A percentile compares a stretch with the other conserved stretches of the same genome.
Conservation (phyloP, 108 stramenopile genomes). For the Cylindrotheca closterium region DNA sequence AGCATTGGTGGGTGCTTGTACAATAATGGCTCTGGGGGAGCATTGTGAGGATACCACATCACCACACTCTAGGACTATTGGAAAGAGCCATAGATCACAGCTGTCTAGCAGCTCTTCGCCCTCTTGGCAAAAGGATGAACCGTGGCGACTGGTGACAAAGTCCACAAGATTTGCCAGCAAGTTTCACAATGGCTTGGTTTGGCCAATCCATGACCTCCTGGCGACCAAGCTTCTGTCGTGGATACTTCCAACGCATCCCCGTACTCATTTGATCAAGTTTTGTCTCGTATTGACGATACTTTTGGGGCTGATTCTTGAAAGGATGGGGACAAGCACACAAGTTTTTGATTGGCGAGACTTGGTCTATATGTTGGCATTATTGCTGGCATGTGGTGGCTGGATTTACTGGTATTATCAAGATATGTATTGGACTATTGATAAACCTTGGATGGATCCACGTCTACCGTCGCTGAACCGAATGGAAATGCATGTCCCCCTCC, state of each 20-base stretch:
- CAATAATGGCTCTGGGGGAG: too few species aligned
- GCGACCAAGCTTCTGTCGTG: slow-evolving; percentile 29
- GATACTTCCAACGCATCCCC: slow-evolving; percentile 34
- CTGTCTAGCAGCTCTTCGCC: too few species aligned
- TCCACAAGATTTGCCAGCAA: too few species aligned
- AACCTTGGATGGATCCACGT: slow-evolving; percentile 63
- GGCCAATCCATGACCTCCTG: slow-evolving; percentile 33
- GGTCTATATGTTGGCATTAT: background rate
- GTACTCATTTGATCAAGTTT: slow-evolving; percentile 31
- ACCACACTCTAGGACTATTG: too few species aligned
- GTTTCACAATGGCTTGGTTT: too few species aligned
- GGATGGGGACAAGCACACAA: background rate
- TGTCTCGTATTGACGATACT: slow-evolving; percentile 14
- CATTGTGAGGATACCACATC: too few species aligned
- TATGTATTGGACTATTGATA: slow-evolving; percentile 14
- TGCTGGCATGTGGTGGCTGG: slow-evolving; percentile 5
- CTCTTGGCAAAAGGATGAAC: too few species aligned
- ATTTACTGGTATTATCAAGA: slow-evolving; percentile 5
- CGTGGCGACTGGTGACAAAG: too few species aligned
- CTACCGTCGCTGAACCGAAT: slow-evolving; percentile 33
- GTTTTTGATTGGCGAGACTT: background rate
- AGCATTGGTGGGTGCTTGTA: too few species aligned
- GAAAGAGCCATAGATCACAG: too few species aligned
- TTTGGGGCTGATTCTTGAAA: slow-evolving; percentile 2
- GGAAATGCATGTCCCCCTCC: slow-evolving; percentile 47